Conservation (phyloP, 1,284 basidiomycete genomes). For the Inonotus obliquus region DNA sequence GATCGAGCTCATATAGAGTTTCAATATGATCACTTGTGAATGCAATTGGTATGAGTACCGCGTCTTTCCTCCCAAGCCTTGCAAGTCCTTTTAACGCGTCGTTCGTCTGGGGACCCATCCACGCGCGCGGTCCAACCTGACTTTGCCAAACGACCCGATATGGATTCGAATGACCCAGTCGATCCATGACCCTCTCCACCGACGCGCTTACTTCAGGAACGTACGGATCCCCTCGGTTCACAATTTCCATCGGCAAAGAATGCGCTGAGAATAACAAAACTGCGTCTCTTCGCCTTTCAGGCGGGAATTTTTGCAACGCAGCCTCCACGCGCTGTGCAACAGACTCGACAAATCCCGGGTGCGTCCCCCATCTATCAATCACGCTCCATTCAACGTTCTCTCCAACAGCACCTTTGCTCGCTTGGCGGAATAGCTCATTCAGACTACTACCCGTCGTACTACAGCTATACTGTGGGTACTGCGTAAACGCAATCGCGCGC, state of each 20-base stretch:
- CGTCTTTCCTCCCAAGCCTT: constrained; percentile 81
- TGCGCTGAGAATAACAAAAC: constrained; percentile 97
- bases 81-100: constrained; percentile 92
- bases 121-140: constrained; percentile 94
- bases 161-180: constrained; percentile 73
- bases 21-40: constrained; percentile 99
- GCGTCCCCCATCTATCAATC: constrained; percentile 97
- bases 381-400: constrained; percentile 90
- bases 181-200: constrained; percentile 86
- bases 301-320: constrained; percentile 79
- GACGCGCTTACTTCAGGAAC: constrained; percentile 93
- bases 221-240: constrained; percentile 98
- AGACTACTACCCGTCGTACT: constrained; percentile 96
- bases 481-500: constrained; percentile 93
- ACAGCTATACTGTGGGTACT: constrained; percentile 99
- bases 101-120: constrained; percentile 97
- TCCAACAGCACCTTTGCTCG: constrained; percentile 49
- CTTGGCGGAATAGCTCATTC: constrained; percentile 83
- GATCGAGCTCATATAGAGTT: constrained; percentile 94
- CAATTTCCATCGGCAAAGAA: constrained; percentile 94
- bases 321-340: constrained; percentile 86
- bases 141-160: constrained; percentile 98
- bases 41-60: constrained; percentile 92
- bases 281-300: constrained; percentile 62
- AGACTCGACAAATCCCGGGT: constrained; percentile 91